Base-by-base conservation (phyloP, 2,329 filamentous ascomycete genomes). In the Elsinoe fawcettii region DNA sequence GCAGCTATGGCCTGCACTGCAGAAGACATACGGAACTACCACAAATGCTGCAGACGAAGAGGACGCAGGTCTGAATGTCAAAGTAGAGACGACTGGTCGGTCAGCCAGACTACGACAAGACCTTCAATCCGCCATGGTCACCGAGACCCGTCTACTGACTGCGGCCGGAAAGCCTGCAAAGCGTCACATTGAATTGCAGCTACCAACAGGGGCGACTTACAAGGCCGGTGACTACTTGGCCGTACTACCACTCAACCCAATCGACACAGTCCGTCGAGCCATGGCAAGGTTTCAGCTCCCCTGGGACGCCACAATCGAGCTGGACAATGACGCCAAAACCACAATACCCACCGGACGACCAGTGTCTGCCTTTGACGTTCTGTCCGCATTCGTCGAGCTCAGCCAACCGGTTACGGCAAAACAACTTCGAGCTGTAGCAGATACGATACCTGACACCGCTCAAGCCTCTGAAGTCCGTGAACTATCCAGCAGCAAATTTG, bases 201-300 rank as follows among this genome's bases (percentile, higher is more conserved):
- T 77, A 6, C 74, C 74, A 0, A 70, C 69, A 1, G 71, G 68
- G 6, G 72, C 82, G 75, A 78, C 76, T 0, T 92, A 91, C 70
- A 77, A 80, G 37, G 80, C 85, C 1, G 88, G 88, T 12, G 88
- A 92, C 66, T 92, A 93, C 66, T 77, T 92, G 0, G 85, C 86
- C 0, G 61, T 69, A 1, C 61, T 65, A 1, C 88, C 88, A 0
- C 71, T 88, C 27, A 92, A 92, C 67, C 82, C 83, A 1, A 76
- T 76, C 46, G 71, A 77, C 27, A 82, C 75, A 8, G 80, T 91
- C 2, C 75, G 77, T 3, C 77, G 86, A 7, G 85, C 81, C 0
- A 81, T 90, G 71, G 73, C 73, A 16, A 75, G 78, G 18, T 91
- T 90, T 66, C 73, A 78, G 1, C 71, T 92, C 0, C 78, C 85